phyloP scores from a whole-genome alignment of 768 basidiomycete species.

The Termitomyces sp. region DNA sequence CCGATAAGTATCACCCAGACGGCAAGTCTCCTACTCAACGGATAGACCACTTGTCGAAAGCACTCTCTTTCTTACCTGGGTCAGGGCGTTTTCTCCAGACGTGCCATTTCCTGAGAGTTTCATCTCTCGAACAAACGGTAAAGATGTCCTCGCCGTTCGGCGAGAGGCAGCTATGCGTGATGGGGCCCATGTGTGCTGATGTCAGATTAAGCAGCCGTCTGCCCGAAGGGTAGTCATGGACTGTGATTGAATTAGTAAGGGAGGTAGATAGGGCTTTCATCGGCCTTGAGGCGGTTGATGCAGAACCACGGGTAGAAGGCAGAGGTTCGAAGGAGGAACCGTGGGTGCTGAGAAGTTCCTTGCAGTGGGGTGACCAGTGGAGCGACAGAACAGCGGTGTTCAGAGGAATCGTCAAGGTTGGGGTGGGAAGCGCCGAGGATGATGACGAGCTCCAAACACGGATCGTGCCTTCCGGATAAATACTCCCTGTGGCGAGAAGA shows the following conservation, averaged over 20 bases:
- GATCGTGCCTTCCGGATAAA: slow-evolving; percentile 69
- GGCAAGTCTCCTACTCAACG: slow-evolving; percentile 26
- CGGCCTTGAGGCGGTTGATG: slow-evolving; percentile 31
- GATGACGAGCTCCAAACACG: slow-evolving; percentile 64
- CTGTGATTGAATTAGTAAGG: slow-evolving; percentile 64
- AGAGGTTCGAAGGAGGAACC: slow-evolving; percentile 56
- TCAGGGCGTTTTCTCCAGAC: slow-evolving; percentile 48
- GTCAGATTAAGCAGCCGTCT: slow-evolving; percentile 48
- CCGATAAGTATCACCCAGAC: neutral
- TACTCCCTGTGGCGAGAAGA: slow-evolving; percentile 74
- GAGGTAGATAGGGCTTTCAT: slow-evolving; percentile 45
- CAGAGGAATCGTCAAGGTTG: slow-evolving; percentile 66
- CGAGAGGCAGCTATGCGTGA: slow-evolving; percentile 60
- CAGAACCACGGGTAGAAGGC: slow-evolving; percentile 21
- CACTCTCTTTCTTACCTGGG: slow-evolving; percentile 33
- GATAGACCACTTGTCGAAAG: slow-evolving; percentile 44
- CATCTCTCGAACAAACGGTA: slow-evolving; percentile 60
- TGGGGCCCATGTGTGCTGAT: slow-evolving; percentile 49
- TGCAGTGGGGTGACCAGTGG: slow-evolving; percentile 81
- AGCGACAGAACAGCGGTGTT: slow-evolving; percentile 68
- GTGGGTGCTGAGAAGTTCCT: slow-evolving; percentile 88
- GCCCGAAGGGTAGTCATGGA: slow-evolving; percentile 73
- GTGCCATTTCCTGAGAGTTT: slow-evolving; percentile 73
- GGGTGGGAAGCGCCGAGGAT: slow-evolving; percentile 24
- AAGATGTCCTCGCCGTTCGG: slow-evolving; percentile 63